These are phyloP conservation scores for Aspergillus taichungensis DNA, from an alignment of 495 filamentous ascomycete species.

Conservation along the genomic window DNA sequence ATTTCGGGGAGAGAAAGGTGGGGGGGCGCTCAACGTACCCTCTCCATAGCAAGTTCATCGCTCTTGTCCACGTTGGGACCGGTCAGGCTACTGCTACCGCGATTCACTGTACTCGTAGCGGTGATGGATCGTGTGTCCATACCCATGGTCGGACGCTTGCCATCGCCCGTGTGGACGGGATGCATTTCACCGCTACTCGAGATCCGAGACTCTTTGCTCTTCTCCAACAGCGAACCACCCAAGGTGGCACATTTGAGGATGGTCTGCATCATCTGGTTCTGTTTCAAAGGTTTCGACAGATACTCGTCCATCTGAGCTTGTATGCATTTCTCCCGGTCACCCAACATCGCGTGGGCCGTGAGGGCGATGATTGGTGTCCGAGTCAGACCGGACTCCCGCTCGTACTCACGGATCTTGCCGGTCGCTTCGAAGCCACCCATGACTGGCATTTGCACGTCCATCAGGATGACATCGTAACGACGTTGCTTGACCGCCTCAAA, in stretches of 20 bases:
- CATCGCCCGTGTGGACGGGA: slow-evolving; percentile 24
- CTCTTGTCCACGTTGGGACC: slow-evolving; percentile 56
- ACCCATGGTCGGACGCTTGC: slow-evolving; percentile 31
- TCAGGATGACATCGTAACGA: slow-evolving; percentile 92
- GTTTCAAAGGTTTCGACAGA: slow-evolving; percentile 93
- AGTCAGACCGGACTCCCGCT: slow-evolving; percentile 62
- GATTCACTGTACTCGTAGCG: slow-evolving; percentile 45
- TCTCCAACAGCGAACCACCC: slow-evolving; percentile 77
- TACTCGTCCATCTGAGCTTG: slow-evolving; percentile 99
- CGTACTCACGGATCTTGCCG: slow-evolving; percentile 91
- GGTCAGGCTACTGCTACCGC: slow-evolving; percentile 43
- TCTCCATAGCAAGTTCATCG: slow-evolving; percentile 59
- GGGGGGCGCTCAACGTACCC: slow-evolving; percentile 52
- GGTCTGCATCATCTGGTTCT: slow-evolving; percentile 97
- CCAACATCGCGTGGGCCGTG: slow-evolving; percentile 98
- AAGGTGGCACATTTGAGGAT: slow-evolving; percentile 94
- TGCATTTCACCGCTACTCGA: slow-evolving; percentile 47
- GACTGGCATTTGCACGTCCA: slow-evolving; percentile 99
- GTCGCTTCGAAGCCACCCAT: slow-evolving; percentile 99
- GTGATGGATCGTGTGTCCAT: slow-evolving; percentile 54
- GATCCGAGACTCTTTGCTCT: slow-evolving; percentile 49
- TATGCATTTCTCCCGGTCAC: slow-evolving; percentile 96
- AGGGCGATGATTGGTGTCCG: slow-evolving; percentile 94
- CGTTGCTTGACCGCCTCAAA: slow-evolving; percentile 81
- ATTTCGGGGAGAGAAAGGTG: slow-evolving; percentile 1